phyloP scores from a whole-genome alignment of 169 alveolate species.

The Babesia divergens region DNA sequence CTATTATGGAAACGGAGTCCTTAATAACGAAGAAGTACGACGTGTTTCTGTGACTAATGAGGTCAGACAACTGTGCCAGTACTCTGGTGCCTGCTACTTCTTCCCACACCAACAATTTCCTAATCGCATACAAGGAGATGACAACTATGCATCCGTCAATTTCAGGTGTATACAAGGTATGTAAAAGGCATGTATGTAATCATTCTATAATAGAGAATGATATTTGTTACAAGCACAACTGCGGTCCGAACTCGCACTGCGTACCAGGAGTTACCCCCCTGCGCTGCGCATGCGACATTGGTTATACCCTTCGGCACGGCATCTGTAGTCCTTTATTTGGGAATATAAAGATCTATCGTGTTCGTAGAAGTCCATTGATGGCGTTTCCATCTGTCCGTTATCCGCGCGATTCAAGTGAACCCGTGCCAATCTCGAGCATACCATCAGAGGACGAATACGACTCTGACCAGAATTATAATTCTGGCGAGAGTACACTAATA shows the following conservation, averaged over 20 bases:
- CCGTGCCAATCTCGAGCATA: too few species aligned
- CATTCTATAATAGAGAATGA: conserved; percentile 4
- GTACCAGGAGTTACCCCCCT: not conserved
- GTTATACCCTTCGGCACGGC: not conserved
- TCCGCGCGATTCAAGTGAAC: too few species aligned
- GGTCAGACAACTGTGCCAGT: conserved; percentile 34
- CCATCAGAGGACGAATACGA: too few species aligned
- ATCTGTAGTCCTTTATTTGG: not conserved
- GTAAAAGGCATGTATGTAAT: not conserved
- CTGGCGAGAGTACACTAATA: too few species aligned
- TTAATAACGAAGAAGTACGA: not conserved
- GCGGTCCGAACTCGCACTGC: conserved; percentile 31
- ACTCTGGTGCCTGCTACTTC: conserved; percentile 26
- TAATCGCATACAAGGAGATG: not conserved
- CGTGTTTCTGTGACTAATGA: conserved; percentile 5
- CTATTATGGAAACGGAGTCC: not conserved
- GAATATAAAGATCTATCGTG: not conserved
- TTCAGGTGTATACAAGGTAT: conserved; percentile 43
- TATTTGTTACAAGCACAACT: conserved; percentile 10
- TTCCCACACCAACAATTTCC: not conserved
- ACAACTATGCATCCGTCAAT: not conserved
- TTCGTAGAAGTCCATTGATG: too few species aligned
- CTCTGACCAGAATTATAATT: too few species aligned
- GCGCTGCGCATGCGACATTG: conserved; percentile 3
- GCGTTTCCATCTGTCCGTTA: too few species aligned